A percentile compares a stretch with the other conserved stretches of the same genome.
Conservation (phyloP, 179 eudicot species). For the Nepenthes alata region DNA sequence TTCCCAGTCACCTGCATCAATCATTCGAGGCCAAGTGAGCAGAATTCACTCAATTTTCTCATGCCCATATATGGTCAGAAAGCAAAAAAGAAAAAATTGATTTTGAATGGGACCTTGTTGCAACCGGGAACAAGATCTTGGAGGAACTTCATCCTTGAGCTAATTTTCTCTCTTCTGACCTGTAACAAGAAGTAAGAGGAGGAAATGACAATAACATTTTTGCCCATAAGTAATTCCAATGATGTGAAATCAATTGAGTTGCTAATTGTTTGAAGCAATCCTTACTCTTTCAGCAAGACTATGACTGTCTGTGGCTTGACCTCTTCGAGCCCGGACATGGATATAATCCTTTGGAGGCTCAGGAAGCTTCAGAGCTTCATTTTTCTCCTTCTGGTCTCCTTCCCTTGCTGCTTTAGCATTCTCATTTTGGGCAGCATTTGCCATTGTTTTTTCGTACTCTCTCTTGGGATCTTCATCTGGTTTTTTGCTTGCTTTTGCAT, state of each 20-base stretch:
- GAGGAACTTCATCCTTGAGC: constrained; percentile 84
- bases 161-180: constrained; percentile 88
- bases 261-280: constrained; percentile 4
- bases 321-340: constrained; percentile 95
- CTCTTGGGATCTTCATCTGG: constrained; percentile 18
- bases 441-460: constrained; percentile 8
- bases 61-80: neutral
- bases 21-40: neutral
- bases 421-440: constrained; percentile 2
- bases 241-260: neutral
- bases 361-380: constrained; percentile 37
- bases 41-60: neutral
- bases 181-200: constrained; percentile 11
- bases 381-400: constrained; percentile 21
- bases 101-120: constrained; percentile 44
- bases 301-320: constrained; percentile 92
- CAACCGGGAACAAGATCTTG: constrained; percentile 99
- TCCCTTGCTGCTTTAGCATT: neutral
- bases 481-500: constrained; percentile 50
- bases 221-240: neutral
- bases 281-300: constrained; percentile 90
- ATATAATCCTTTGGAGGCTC: constrained; percentile 84
- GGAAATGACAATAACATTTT: neutral
- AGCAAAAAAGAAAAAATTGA: neutral
- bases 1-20: constrained; percentile 54